phyloP scores from a whole-genome alignment of 2,329 filamentous ascomycete species.

The Aspergillus aculeatinus region DNA sequence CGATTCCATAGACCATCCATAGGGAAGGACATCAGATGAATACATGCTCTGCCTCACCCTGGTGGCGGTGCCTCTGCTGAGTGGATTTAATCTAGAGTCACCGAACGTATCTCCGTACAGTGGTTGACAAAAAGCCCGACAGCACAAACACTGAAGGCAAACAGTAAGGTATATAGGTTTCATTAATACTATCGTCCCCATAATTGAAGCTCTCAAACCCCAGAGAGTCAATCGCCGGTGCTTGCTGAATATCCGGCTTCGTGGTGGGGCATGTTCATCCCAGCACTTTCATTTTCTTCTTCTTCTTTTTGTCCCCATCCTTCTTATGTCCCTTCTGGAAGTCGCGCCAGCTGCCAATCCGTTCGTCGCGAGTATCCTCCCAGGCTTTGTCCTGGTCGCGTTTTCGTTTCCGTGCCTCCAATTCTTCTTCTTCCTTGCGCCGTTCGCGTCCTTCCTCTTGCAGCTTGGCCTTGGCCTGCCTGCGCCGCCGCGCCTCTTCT shows the following conservation, averaged over 20 bases:
- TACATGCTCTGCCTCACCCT: no score
- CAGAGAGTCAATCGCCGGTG: no score
- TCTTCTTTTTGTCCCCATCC: constrained; percentile 57
- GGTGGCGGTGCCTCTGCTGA: background rate
- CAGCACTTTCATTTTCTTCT: constrained; percentile 55
- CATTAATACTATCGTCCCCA: background rate
- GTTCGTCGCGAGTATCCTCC: constrained; percentile 86
- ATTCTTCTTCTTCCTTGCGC: constrained; percentile 79
- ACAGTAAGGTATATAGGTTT: background rate
- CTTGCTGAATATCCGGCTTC: no score
- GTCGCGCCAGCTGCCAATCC: constrained; percentile 90
- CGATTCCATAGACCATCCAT: no score
- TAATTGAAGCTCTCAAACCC: background rate
- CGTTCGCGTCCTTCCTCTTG: constrained; percentile 93
- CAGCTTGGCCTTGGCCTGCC: constrained; percentile 90
- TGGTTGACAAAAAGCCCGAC: background rate
- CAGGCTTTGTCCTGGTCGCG: constrained; percentile 91
- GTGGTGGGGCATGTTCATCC: constrained; percentile 29
- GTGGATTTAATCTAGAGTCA: background rate
- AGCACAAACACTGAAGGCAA: background rate
- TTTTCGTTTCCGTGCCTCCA: constrained; percentile 77
- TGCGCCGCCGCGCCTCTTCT: constrained; percentile 78
- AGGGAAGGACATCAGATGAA: no score
- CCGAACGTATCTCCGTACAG: background rate
- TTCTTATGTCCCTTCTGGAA: constrained; percentile 73